Evolutionary conservation across 495 filamentous ascomycete species (phyloP).

Genomic region (Zalerion maritima): DNA sequence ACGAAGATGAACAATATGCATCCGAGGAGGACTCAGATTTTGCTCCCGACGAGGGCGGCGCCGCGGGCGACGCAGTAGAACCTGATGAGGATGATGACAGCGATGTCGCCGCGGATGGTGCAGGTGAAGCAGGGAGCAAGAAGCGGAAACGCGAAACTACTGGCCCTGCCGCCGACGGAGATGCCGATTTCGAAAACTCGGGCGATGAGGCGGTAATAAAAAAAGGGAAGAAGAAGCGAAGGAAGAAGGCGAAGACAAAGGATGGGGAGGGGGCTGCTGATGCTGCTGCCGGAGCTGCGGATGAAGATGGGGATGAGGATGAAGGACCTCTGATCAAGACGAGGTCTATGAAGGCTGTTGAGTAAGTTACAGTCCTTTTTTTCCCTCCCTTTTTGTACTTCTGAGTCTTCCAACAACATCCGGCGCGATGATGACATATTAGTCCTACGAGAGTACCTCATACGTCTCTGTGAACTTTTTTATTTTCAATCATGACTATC

Average conservation of each 20-base stretch:
- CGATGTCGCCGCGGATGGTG: conserved; percentile 12
- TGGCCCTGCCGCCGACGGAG: conserved; percentile 27
- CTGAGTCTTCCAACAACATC: too few species aligned
- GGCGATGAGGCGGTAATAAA: conserved; percentile 69
- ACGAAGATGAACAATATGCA: conserved; percentile 46
- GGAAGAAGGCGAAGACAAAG: conserved; percentile 34
- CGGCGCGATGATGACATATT: too few species aligned
- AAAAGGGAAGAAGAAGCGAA: conserved; percentile 40
- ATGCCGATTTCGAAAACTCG: conserved; percentile 41
- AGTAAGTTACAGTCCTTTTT: conserved; percentile 21
- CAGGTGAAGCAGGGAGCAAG: conserved; percentile 12
- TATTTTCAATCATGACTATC: too few species aligned
- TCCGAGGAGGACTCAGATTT: conserved; percentile 68
- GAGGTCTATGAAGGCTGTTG: conserved; percentile 47
- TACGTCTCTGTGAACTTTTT: too few species aligned
- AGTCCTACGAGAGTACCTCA: too few species aligned
- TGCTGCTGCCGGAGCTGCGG: too few species aligned
- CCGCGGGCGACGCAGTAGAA: conserved; percentile 23
- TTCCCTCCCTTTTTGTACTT: conserved; percentile 1
- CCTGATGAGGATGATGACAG: conserved; percentile 3
- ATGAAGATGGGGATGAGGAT: conserved; percentile 40
- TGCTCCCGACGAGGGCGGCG: conserved; percentile 42
- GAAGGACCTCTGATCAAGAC: conserved; percentile 77
- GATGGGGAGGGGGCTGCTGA: too few species aligned
- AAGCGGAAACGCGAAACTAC: conserved; percentile 22